Percentiles rank a stretch among this genome's conserved stretches.
Conservation (phyloP, 2,329 filamentous ascomycete species). For the Aspergillus terreus region DNA sequence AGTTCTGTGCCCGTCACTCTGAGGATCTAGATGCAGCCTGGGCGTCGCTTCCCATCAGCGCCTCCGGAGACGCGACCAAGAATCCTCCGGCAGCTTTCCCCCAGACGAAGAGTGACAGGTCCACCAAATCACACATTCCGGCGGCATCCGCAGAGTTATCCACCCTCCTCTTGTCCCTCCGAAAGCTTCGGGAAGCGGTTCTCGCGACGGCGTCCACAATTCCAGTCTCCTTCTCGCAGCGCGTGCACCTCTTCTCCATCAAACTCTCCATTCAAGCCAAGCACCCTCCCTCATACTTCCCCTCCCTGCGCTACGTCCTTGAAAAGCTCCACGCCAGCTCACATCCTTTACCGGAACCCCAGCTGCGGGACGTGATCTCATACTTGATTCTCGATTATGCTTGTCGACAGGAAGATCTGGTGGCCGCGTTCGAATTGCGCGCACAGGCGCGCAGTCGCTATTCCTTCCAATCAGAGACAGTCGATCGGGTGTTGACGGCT, state of each 20-base stretch:
- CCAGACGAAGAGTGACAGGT: conserved; percentile 13
- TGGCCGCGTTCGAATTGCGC: conserved; percentile 67
- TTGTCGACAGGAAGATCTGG: conserved; percentile 73
- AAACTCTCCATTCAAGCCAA: conserved; percentile 75
- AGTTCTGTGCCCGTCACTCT: conserved; percentile 74
- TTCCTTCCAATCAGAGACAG: conserved; percentile 60
- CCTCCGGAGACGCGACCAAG: conserved; percentile 34
- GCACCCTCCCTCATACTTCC: conserved; percentile 84
- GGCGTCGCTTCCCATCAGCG: conserved; percentile 54
- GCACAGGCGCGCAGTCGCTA: conserved; percentile 48
- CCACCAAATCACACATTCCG: conserved; percentile 16
- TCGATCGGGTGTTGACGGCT: conserved; percentile 66
- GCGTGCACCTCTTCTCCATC: conserved; percentile 88
- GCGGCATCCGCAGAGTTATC: conserved; percentile 62
- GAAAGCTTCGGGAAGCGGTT: conserved; percentile 88
- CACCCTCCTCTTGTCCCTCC: conserved; percentile 74
- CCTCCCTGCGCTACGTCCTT: conserved; percentile 77
- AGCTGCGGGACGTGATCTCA: conserved; percentile 72
- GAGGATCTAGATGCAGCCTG: conserved; percentile 74
- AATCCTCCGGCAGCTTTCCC: conserved; percentile 35
- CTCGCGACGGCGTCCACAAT: conserved; percentile 67
- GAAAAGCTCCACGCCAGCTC: conserved; percentile 62
- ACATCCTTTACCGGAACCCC: conserved; percentile 65
- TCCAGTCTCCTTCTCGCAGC: conserved; percentile 75
- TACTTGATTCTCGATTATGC: conserved; percentile 86